These are phyloP conservation scores for Fusarium oligoseptatum DNA, from an alignment of 2,329 filamentous ascomycete species.

Conservation along the genomic window DNA sequence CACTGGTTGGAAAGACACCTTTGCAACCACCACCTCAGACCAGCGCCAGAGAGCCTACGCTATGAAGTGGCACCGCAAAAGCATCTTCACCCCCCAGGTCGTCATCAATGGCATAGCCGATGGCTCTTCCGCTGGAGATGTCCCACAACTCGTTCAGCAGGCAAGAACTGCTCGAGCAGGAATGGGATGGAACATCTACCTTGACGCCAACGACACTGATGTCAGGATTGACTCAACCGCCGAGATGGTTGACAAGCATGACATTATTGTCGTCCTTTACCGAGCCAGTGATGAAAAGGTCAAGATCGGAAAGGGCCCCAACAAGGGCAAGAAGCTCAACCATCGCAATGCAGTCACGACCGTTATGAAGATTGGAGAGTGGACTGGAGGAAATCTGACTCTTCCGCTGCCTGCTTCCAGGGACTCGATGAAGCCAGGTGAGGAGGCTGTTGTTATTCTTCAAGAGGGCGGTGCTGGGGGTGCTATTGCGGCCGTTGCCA, in stretches of 20 bases:
- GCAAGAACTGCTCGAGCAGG: background rate
- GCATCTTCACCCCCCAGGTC: constrained; percentile 50
- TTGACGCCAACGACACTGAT: background rate
- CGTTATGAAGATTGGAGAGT: constrained; percentile 51
- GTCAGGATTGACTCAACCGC: background rate
- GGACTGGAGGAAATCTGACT: background rate
- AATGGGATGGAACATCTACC: background rate
- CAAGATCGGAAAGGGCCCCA: constrained; percentile 50
- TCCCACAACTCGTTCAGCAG: background rate
- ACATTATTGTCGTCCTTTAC: background rate
- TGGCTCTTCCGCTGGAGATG: background rate
- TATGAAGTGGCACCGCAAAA: constrained; percentile 48
- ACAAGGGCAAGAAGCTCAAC: constrained; percentile 53
- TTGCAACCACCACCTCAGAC: constrained; percentile 47
- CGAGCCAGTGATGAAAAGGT: constrained; percentile 41
- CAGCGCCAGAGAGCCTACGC: constrained; percentile 52
- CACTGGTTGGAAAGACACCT: constrained; percentile 51
- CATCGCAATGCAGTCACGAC: constrained; percentile 51
- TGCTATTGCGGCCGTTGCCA: background rate
- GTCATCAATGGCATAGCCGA: constrained; percentile 46
- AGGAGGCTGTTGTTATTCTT: background rate
- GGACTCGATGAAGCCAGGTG: background rate
- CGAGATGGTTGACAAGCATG: background rate
- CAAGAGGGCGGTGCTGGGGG: background rate
- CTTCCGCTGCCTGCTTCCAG: background rate